Evolutionary conservation across 768 basidiomycete genomes (phyloP).

Genomic region (Lyophyllum semitale): DNA sequence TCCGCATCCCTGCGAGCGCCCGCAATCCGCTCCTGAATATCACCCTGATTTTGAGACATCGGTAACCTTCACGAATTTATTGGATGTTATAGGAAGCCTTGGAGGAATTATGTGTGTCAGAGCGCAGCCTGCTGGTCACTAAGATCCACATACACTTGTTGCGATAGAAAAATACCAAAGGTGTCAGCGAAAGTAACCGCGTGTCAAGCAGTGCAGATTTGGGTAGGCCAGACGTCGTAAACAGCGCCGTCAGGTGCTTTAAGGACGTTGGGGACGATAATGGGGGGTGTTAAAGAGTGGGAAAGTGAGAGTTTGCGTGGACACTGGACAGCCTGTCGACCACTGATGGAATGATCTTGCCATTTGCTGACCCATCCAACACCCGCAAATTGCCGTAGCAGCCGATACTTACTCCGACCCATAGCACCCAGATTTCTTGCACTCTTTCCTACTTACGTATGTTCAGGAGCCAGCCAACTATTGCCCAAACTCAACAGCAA

Average conservation of each 20-base stretch:
- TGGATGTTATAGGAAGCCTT: neutral
- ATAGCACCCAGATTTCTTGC: neutral
- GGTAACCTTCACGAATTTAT: constrained; percentile 10
- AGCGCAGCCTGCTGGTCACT: neutral
- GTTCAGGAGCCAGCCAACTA: neutral
- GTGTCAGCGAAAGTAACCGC: neutral
- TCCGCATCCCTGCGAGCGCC: constrained; percentile 97
- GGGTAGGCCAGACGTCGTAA: constrained; percentile 3
- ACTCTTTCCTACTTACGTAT: neutral
- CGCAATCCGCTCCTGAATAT: constrained; percentile 91
- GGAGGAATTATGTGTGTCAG: neutral
- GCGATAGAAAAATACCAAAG: constrained; percentile 5
- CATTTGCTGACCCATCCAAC: constrained; percentile 21
- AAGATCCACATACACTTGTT: constrained; percentile 14
- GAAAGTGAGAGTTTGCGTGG: constrained; percentile 26
- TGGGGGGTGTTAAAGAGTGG: constrained; percentile 23
- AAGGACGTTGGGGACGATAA: constrained; percentile 25
- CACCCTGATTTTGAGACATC: constrained; percentile 82
- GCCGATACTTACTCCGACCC: constrained; percentile 15
- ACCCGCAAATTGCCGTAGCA: constrained; percentile 22
- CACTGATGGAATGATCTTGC: constrained; percentile 27
- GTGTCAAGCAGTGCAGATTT: constrained; percentile 5
- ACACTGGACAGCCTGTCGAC: constrained; percentile 24
- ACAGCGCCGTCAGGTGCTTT: constrained; percentile 12
- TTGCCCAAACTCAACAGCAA: neutral